Evolutionary conservation across 2,329 filamentous ascomycete species (phyloP).

Genomic region (Pestalotiopsis sp.): DNA sequence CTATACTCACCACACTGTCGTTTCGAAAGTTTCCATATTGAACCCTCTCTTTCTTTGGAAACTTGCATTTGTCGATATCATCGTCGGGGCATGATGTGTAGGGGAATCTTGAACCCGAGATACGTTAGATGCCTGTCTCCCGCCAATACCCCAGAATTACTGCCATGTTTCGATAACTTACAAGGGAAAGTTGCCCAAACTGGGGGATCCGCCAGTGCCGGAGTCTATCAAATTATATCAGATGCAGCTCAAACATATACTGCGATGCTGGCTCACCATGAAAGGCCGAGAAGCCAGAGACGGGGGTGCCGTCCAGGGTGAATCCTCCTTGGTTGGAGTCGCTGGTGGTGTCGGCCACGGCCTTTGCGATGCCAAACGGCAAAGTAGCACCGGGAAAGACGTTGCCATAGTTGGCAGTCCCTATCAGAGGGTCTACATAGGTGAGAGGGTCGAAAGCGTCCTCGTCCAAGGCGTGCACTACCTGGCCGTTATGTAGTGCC

Average conservation of each 20-base stretch:
- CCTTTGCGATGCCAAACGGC: conserved; percentile 54
- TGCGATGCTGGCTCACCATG: conserved; percentile 38
- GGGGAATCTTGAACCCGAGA: conserved; percentile 48
- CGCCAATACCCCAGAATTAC: too few relatives aligned
- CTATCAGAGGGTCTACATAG: conserved; percentile 57
- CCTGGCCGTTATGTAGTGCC: conserved; percentile 15
- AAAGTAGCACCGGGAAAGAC: conserved; percentile 46
- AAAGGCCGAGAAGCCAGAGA: conserved; percentile 60
- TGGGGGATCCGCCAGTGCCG: conserved; percentile 61
- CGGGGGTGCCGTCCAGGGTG: conserved; percentile 49
- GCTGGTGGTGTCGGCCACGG: conserved; percentile 57
- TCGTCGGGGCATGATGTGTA: conserved; percentile 64
- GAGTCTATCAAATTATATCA: conserved; percentile 36
- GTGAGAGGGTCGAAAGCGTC: conserved; percentile 36
- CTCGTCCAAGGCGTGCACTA: conserved; percentile 12
- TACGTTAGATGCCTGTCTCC: too few relatives aligned
- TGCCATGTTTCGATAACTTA: too few relatives aligned
- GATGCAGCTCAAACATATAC: not conserved
- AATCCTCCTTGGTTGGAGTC: conserved; percentile 61
- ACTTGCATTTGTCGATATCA: conserved; percentile 64
- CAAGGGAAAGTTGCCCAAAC: conserved; percentile 73
- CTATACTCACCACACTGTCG: conserved; percentile 34
- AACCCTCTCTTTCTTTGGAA: conserved; percentile 49
- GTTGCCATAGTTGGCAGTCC: conserved; percentile 50
- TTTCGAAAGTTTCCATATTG: conserved; percentile 48